Conservation (phyloP, 176 grass and related monocot species). For the Musa beccarii region DNA sequence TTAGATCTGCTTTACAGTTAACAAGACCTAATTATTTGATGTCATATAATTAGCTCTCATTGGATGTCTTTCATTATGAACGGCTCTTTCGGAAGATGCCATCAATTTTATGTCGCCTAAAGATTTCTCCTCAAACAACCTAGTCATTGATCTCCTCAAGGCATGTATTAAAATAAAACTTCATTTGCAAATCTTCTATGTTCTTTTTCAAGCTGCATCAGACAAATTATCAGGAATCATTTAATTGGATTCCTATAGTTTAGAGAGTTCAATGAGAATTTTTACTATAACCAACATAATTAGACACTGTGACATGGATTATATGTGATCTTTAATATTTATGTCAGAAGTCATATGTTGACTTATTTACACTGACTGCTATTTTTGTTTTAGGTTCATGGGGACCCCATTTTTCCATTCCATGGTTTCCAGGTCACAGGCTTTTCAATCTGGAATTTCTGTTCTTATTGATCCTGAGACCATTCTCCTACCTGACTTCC, state of each 20-base stretch:
- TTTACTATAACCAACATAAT: not conserved
- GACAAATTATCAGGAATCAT: not conserved
- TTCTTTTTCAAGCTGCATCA: not conserved
- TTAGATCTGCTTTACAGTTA: no score
- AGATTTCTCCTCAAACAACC: no score
- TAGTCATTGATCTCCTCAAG: no score
- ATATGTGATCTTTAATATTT: not conserved
- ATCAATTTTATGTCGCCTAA: no score
- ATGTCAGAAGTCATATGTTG: not conserved
- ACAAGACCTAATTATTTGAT: no score
- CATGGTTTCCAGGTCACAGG: constrained; percentile 53
- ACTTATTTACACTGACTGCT: not conserved
- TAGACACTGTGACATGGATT: not conserved
- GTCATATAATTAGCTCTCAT: no score
- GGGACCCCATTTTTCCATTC: constrained; percentile 78
- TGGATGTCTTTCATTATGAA: no score
- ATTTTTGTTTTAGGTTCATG: constrained; percentile 48
- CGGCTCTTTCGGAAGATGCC: no score
- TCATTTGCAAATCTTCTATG: not conserved
- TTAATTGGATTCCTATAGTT: not conserved
- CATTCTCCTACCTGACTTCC: constrained; percentile 47
- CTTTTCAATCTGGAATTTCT: constrained; percentile 42
- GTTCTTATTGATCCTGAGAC: constrained; percentile 54
- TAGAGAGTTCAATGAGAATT: not conserved
- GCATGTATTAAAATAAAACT: no score